Evolutionary conservation across 2,329 filamentous ascomycete species (phyloP), one percentile per base, ranked within the genome.

Genomic region (Hawksworthiomyces lignivorus): DNA sequence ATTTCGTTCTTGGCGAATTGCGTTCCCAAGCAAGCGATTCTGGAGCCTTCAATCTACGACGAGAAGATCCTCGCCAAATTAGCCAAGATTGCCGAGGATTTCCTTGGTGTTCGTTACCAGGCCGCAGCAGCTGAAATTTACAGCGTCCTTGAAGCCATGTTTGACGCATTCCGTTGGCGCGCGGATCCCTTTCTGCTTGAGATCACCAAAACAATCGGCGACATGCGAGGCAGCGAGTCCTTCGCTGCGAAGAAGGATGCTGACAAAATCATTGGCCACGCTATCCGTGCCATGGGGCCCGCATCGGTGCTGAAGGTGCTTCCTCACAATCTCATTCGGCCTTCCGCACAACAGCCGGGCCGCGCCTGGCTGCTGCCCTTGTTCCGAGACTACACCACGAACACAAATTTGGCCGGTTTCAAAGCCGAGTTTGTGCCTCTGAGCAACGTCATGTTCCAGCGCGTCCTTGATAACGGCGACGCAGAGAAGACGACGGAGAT

Each of bases 231-330:
- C 46, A 94, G 87, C 54, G 82, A 92, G 19, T 84, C 87, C 0
- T 98, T 98, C 63, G 73, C 82, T 44, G 87, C 87, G 40, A 98
- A 97, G 68, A 94, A 94, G 61, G 85, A 97, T 58, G 90, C 90
- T 2, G 92, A 98, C 54, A 80, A 84, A 43, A 84, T 98, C 9
- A 77, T 98, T 36, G 86, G 87, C 14, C 85, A 85, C 56, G 92
- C 90, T 5, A 80, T 97, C 48, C 77, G 81, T 49, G 87, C 87
- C 8, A 92, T 96, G 80, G 92, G 92, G 0, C 87, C 92, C 1
- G 84, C 88, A 50, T 79, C 81, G 4, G 84, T 96, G 1, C 74
- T 98, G 22, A 72, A 77, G 1, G 80, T 94, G 18, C 72, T 98
- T 26, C 90, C 92, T 4, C 67, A 96, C 45, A 97, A 97, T 59